Evolutionary conservation across 768 basidiomycete genomes (phyloP), one percentile per base, ranked within the genome.

Genomic region (Exsudoporus frostii): DNA sequence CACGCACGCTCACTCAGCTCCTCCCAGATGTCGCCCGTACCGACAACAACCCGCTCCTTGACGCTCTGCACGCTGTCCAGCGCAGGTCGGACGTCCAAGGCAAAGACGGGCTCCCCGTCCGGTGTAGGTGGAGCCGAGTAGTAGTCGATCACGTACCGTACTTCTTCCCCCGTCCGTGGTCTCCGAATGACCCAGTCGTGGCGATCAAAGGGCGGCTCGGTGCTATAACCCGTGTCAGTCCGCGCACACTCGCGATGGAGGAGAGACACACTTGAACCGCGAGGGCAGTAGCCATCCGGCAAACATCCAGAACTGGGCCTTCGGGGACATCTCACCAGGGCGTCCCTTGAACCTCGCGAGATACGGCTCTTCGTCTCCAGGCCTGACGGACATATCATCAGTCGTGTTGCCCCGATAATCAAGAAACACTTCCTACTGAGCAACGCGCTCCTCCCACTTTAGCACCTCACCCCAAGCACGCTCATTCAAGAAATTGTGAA

Each of bases 401-500:
- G 45, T 37, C 36, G 47, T 22, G 27, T 17, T 10, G 2, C 24
- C 42, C 37, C 17, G 9, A 43, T 47, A 48, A 22, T 10, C 5
- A 11, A 37, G 19, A 53, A 11, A 34, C 8, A 1, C 4, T 14
- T 38, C 68, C 27, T 48, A 70, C 70, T 50, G 59, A 32, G 68
- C 61, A 48, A 72, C 71, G 63, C 84, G 76, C 66, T 80, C 81
- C 73, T 99, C 97, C 96, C 97, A 98, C 68, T 82, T 87, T 55
- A 91, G 69, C 4, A 99, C 96, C 71, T 98, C 93, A 48, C 82
- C 74, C 97, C 97, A 99, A 17, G 97, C 97, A 67, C 86, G 79
- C 73, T 99, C 97, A 64, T 99, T 98, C 70, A 99, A 69, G 61
- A 95, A 98, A 69, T 99, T 99, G 68, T 99, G 97, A 33, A 98